Conservation (phyloP, 345 rosid species). For the Kandelia obovata region DNA sequence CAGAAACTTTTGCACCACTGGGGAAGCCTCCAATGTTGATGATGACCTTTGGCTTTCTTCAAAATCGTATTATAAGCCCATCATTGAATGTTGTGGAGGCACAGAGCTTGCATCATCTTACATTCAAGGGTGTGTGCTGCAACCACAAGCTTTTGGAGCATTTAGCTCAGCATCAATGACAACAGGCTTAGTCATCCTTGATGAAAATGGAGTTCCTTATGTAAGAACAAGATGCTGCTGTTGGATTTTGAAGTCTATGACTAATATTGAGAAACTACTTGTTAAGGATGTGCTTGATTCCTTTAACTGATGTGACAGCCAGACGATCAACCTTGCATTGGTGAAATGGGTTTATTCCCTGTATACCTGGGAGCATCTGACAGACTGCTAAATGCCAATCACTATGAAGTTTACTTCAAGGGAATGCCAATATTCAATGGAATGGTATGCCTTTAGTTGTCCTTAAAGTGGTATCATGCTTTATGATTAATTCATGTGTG, state of each 20-base stretch:
- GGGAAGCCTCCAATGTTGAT: constrained; percentile 83
- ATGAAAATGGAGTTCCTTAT: constrained; percentile 59
- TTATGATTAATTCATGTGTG: constrained; percentile 1
- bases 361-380: constrained; percentile 65
- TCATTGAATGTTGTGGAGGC: constrained; percentile 86
- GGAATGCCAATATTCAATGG: constrained; percentile 78
- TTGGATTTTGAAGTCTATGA: background rate
- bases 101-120: constrained; percentile 81
- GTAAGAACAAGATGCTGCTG: constrained; percentile 32
- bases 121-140: constrained; percentile 58
- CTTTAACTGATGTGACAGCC: constrained; percentile 43
- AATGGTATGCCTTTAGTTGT: constrained; percentile 42
- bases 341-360: constrained; percentile 84
- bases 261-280: background rate
- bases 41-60: constrained; percentile 98
- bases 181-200: constrained; percentile 67
- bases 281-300: constrained; percentile 1
- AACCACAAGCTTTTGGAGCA: constrained; percentile 90
- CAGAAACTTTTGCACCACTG: constrained; percentile 62
- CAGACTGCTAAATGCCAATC: constrained; percentile 80
- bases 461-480: background rate
- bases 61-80: constrained; percentile 62
- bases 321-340: constrained; percentile 67
- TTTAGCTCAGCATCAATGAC: constrained; percentile 76
- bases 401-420: constrained; percentile 63